Conservation (phyloP, 2,329 filamentous ascomycete genomes). For the Colletotrichum theobromicola region DNA sequence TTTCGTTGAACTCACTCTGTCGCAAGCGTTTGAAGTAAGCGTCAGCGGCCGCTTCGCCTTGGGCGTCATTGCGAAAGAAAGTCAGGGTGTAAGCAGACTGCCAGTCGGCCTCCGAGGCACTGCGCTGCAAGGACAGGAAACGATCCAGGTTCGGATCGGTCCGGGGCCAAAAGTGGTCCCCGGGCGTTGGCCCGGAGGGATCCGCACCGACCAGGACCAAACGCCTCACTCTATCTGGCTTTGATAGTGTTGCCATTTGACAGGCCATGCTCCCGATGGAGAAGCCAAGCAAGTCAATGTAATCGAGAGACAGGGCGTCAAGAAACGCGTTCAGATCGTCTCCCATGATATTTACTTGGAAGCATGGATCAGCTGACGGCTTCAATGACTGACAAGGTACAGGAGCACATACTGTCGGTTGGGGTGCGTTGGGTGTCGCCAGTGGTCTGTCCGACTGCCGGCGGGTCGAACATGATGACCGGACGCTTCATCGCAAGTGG, state of each 20-base stretch:
- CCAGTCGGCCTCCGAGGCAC: background rate
- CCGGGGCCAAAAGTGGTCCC: constrained; percentile 7
- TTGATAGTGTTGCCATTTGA: background rate
- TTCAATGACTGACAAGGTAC: rapidly evolving
- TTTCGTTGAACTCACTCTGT: constrained; percentile 6
- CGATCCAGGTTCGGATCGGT: constrained; percentile 1
- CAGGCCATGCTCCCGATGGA: constrained; percentile 8
- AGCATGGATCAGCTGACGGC: background rate
- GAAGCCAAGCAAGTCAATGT: constrained; percentile 4
- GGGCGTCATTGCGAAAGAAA: constrained; percentile 5
- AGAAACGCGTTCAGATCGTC: constrained; percentile 8
- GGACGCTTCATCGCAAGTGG: background rate
- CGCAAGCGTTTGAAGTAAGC: background rate
- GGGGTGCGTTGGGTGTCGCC: background rate
- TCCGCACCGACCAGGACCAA: background rate
- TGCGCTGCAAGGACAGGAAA: background rate
- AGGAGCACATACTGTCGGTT: background rate
- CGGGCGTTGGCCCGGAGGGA: background rate
- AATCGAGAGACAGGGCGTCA: background rate
- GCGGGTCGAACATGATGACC: constrained; percentile 13
- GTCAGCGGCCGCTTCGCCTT: background rate
- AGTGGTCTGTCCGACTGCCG: background rate
- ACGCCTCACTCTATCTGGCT: background rate
- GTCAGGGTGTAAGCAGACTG: background rate
- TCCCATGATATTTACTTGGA: background rate